Base-by-base conservation (phyloP, 768 basidiomycete species). In the Austroboletus festivus region DNA sequence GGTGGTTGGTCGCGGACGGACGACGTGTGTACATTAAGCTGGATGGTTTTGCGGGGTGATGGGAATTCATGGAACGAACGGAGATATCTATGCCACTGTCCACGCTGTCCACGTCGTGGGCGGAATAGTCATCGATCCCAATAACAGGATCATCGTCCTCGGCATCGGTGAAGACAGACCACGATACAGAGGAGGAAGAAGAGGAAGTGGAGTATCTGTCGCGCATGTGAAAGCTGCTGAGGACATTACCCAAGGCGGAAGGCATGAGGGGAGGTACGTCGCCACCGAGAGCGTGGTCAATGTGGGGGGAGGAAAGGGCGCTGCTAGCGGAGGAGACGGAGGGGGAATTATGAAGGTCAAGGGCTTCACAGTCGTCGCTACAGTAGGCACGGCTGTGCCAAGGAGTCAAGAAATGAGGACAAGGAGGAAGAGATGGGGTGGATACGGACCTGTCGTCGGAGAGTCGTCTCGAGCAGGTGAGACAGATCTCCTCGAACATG, bases 401-500 rank as follows among this genome's bases (percentile, higher is more conserved):
- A n/a, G n/a, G n/a, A n/a, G n/a, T n/a, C n/a, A n/a, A 38, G 44
- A 46, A 28, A 50, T 57, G 54, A 48, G 62, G 49, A 35, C 47
- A 46, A 44, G 55, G 37, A 43, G 52, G 46, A 34, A 28, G 12
- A 50, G 26, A 23, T 44, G 43, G 53, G 55, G 55, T 45, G 54
- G 41, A 49, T 46, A 69, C 76, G 54, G 73, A 86, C 84, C 77
- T 78, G 65, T 83, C 80, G 66, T 77, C 80, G 53, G 67, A 63
- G 57, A 86, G 74, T 46, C 79, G 79, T 66, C 78, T 82, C 45
- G 85, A 83, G 63, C 87, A 89, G 45, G 77, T 71, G 48, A 89
- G 75, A 63, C 87, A 89, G 59, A 83, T 75, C 73, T 88, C 86
- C 76, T 86, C 82, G 67, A 86, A 88, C 86, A 89, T 89, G 58